Evolutionary conservation across 257 asterid species (phyloP).

Genomic region (Nicotiana tabacum): DNA sequence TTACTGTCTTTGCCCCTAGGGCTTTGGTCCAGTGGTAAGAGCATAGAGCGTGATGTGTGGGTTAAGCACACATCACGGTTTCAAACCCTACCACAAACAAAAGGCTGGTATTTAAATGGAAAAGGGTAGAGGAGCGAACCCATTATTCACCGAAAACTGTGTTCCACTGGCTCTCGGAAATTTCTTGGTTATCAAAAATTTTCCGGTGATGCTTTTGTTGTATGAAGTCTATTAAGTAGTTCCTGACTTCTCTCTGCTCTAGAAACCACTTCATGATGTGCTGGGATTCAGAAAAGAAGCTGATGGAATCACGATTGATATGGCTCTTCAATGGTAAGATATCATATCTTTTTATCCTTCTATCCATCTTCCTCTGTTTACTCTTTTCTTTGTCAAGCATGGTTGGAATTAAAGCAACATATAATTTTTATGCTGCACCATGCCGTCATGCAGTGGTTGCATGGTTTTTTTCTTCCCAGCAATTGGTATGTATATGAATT

Average conservation of each 20-base stretch:
- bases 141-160: background rate
- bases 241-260: conserved; percentile 32
- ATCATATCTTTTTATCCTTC: conserved; percentile 13
- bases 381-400: background rate
- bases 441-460: background rate
- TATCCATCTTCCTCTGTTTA: background rate
- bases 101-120: background rate
- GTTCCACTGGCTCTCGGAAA: background rate
- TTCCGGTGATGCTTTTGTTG: background rate
- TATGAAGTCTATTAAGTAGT: conserved; percentile 10
- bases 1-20: background rate
- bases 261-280: conserved; percentile 91
- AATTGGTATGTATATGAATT: background rate
- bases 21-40: conserved; percentile 6
- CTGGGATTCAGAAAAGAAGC: conserved; percentile 75
- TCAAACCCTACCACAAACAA: background rate
- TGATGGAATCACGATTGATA: conserved; percentile 63
- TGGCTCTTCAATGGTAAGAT: conserved; percentile 86
- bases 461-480: background rate
- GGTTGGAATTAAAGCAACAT: background rate
- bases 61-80: too few species aligned
- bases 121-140: background rate
- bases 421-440: background rate
- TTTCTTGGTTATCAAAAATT: background rate
- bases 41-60: background rate